phyloP scores from a whole-genome alignment of 2,329 filamentous ascomycete species.

The Zasmidium angulare region DNA sequence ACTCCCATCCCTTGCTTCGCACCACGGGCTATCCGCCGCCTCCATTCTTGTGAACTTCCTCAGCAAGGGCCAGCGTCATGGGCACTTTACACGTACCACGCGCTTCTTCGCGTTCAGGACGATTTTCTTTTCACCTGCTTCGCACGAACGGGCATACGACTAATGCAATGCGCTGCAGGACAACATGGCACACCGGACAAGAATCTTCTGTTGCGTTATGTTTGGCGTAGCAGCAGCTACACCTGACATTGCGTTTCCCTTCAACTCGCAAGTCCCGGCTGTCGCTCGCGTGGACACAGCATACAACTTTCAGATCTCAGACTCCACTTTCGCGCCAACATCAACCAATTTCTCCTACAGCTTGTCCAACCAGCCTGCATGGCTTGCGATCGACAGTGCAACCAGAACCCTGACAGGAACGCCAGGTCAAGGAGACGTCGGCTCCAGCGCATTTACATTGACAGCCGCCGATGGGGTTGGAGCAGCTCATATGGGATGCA shows the following conservation, averaged over 20 bases:
- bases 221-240: slow-evolving; percentile 23
- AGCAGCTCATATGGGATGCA: slow-evolving; percentile 63
- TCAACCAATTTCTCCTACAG: slow-evolving; percentile 62
- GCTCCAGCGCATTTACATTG: slow-evolving; percentile 64
- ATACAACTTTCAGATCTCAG: slow-evolving; percentile 71
- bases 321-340: slow-evolving; percentile 69
- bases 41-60: slow-evolving; percentile 26
- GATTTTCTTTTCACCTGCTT: slow-evolving; percentile 10
- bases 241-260: slow-evolving; percentile 60
- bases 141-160: slow-evolving; percentile 12
- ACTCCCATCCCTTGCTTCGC: slow-evolving; percentile 20
- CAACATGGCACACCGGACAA: slow-evolving; percentile 6
- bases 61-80: slow-evolving; percentile 24
- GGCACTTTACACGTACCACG: slow-evolving; percentile 25
- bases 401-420: slow-evolving; percentile 69
- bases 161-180: slow-evolving; percentile 4
- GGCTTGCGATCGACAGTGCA: slow-evolving; percentile 69
- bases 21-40: slow-evolving; percentile 19
- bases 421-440: slow-evolving; percentile 58
- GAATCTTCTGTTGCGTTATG: slow-evolving; percentile 11
- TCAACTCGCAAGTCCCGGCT: slow-evolving; percentile 82
- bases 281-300: slow-evolving; percentile 67
- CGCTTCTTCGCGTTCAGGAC: slow-evolving; percentile 18
- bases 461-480: slow-evolving; percentile 68
- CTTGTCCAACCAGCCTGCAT: slow-evolving; percentile 64